phyloP scores from a whole-genome alignment of 768 basidiomycete genomes.

The Panus rudis region DNA sequence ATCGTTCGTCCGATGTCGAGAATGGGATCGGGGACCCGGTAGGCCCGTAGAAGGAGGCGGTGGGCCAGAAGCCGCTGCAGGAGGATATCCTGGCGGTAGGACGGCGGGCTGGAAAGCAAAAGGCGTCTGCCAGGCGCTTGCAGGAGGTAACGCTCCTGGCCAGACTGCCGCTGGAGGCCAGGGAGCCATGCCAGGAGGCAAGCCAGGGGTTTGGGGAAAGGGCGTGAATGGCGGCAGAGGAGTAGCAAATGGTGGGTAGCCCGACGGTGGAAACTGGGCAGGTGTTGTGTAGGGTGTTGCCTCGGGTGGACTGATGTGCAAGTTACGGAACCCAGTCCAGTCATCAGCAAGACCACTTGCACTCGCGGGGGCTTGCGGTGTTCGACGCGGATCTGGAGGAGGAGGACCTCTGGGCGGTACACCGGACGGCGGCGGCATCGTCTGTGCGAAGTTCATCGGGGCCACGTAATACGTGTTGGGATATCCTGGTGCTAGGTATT shows the following conservation, averaged over 20 bases:
- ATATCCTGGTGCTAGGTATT: too few species aligned
- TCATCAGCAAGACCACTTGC: constrained; percentile 23
- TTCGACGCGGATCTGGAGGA: too few species aligned
- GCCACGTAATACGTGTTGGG: too few species aligned
- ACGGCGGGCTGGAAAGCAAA: constrained; percentile 5
- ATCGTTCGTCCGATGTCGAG: constrained; percentile 14
- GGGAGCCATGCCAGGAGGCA: constrained; percentile 5
- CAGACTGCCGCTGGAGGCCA: constrained; percentile 20
- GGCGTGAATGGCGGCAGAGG: neutral
- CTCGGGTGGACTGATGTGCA: neutral
- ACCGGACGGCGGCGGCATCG: too few species aligned
- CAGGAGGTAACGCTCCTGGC: constrained; percentile 21
- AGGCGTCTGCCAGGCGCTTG: constrained; percentile 5
- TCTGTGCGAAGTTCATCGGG: too few species aligned
- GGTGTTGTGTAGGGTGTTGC: too few species aligned
- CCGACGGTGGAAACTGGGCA: constrained; percentile 5
- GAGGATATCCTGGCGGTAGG: constrained; percentile 12
- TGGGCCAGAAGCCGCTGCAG: constrained; percentile 17
- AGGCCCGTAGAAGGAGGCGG: constrained; percentile 21
- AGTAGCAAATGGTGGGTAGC: neutral
- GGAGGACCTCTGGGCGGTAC: too few species aligned
- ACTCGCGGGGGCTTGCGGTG: constrained; percentile 12
- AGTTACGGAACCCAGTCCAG: constrained; percentile 23
- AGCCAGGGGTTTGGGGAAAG: neutral
- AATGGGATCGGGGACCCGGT: too few species aligned